Evolutionary conservation across 257 asterid genomes (phyloP).

Genomic region (Nicotiana tabacum): DNA sequence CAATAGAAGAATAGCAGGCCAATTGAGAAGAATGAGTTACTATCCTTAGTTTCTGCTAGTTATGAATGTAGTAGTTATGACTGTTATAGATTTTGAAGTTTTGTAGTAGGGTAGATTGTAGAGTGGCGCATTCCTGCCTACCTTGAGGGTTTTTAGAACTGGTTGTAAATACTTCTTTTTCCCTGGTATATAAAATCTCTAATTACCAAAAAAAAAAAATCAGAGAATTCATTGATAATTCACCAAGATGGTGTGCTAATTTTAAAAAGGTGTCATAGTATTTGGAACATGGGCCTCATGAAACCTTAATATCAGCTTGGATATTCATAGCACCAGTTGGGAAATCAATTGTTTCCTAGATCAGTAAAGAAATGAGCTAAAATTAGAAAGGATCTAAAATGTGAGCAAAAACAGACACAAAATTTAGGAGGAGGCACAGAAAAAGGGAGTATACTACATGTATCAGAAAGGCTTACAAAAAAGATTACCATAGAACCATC

Average conservation of each 20-base stretch:
- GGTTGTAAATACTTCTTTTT: too few species aligned
- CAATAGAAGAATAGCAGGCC: too few species aligned
- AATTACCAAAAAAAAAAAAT: too few species aligned
- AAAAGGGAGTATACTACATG: neutral
- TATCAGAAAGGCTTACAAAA: neutral
- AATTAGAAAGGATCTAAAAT: neutral
- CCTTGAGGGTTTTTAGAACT: too few species aligned
- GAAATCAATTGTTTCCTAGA: neutral
- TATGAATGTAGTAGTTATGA: too few species aligned
- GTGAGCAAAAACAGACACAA: neutral
- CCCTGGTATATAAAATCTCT: too few species aligned
- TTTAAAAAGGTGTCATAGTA: neutral
- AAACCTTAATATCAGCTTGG: neutral
- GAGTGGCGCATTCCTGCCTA: too few species aligned
- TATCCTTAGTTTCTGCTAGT: too few species aligned
- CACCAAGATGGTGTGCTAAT: neutral
- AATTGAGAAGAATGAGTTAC: too few species aligned
- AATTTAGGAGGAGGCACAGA: neutral
- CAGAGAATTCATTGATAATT: neutral
- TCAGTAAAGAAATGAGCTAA: neutral
- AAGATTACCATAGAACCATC: slow-evolving; percentile 4
- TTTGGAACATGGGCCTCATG: neutral
- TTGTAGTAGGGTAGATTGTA: too few species aligned
- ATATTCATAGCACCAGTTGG: neutral
- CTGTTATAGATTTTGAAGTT: too few species aligned